Conservation (phyloP, 2,329 filamentous ascomycete genomes). For the Proliferodiscus dingleyae region DNA sequence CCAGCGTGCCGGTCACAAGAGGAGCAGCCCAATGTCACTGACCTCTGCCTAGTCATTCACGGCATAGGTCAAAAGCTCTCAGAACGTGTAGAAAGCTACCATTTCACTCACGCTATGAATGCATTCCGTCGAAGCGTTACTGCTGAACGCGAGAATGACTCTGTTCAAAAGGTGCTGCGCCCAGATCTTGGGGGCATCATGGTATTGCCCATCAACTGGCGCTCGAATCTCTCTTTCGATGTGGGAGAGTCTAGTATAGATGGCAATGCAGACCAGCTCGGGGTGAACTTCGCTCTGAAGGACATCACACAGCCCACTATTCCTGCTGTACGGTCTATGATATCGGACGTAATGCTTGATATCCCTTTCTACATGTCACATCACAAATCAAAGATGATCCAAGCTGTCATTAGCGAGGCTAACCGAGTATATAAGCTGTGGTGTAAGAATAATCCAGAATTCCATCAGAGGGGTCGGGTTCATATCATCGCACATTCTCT, state of each 20-base stretch:
- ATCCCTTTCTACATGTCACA: slow-evolving; percentile 97
- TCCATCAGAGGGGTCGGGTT: slow-evolving; percentile 73
- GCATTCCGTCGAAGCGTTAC: slow-evolving; percentile 82
- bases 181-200: slow-evolving; percentile 83
- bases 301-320: slow-evolving; percentile 91
- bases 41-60: slow-evolving; percentile 86
- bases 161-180: slow-evolving; percentile 70
- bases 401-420: slow-evolving; percentile 81
- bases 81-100: slow-evolving; percentile 89
- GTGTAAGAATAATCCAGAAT: slow-evolving; percentile 90
- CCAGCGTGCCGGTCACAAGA: slow-evolving; percentile 59
- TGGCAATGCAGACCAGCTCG: slow-evolving; percentile 49
- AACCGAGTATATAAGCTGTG: slow-evolving; percentile 94
- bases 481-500: slow-evolving; percentile 92
- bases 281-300: slow-evolving; percentile 64
- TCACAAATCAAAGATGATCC: slow-evolving; percentile 92
- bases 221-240: slow-evolving; percentile 80
- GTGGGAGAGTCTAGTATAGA: slow-evolving; percentile 62
- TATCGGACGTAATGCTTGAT: slow-evolving; percentile 97
- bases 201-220: slow-evolving; percentile 93
- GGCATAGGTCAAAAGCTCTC: slow-evolving; percentile 96
- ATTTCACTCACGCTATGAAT: slow-evolving; percentile 96
- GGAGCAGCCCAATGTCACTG: slow-evolving; percentile 67
- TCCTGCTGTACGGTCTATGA: slow-evolving; percentile 85
- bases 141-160: slow-evolving; percentile 69